Evolutionary conservation across 768 basidiomycete genomes (phyloP).

Genomic region (Auricularia auricula-judae): DNA sequence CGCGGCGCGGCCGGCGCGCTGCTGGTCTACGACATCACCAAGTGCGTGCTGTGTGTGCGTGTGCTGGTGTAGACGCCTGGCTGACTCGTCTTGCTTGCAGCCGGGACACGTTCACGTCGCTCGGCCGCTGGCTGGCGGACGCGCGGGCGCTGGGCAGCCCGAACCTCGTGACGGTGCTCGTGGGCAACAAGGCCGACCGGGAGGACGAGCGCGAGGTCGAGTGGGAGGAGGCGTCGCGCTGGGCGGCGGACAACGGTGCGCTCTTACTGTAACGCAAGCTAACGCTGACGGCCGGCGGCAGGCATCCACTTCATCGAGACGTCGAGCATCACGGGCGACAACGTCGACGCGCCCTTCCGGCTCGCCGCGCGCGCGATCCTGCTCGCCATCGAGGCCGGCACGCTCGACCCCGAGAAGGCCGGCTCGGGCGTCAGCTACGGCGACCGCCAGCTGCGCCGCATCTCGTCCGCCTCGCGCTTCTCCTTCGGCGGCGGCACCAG

Average conservation of each 20-base stretch:
- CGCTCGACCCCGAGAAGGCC: slow-evolving; percentile 84
- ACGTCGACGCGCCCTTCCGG: slow-evolving; percentile 88
- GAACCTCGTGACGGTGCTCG: slow-evolving; percentile 78
- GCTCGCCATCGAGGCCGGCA: slow-evolving; percentile 81
- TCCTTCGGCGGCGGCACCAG: slow-evolving; percentile 56
- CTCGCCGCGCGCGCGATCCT: slow-evolving; percentile 77
- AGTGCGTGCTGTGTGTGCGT: slow-evolving; percentile 29
- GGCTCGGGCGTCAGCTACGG: slow-evolving; percentile 96
- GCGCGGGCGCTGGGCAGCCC: slow-evolving; percentile 88
- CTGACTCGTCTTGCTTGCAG: slow-evolving; percentile 27
- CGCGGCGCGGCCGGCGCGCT: slow-evolving; percentile 88
- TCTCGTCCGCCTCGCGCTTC: slow-evolving; percentile 81
- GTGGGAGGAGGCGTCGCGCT: slow-evolving; percentile 87
- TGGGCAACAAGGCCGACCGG: slow-evolving; percentile 91
- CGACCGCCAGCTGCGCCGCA: slow-evolving; percentile 81
- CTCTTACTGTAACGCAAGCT: slow-evolving; percentile 1
- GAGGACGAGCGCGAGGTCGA: slow-evolving; percentile 95
- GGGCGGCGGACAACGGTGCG: slow-evolving; percentile 92
- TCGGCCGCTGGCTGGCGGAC: slow-evolving; percentile 86
- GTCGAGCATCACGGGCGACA: slow-evolving; percentile 85
- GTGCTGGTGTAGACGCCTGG: background rate
- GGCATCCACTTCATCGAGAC: slow-evolving; percentile 91
- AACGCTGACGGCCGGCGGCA: slow-evolving; percentile 20
- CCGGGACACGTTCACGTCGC: slow-evolving; percentile 74
- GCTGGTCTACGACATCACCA: slow-evolving; percentile 90